phyloP scores from a whole-genome alignment of 345 rosid genomes.

The Microcos paniculata region DNA sequence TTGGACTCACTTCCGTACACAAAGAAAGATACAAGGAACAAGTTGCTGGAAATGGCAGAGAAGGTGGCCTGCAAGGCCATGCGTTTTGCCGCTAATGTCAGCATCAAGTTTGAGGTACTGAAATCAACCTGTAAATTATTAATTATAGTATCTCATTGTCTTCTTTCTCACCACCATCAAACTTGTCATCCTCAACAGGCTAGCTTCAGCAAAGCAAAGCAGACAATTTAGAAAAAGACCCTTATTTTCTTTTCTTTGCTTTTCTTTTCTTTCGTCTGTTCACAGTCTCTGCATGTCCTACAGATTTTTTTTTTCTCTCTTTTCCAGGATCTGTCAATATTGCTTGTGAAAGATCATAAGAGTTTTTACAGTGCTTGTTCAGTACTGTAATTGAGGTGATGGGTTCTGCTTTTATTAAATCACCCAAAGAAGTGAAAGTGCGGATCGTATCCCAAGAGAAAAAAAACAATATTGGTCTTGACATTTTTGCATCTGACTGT shows the following conservation, averaged over 20 bases:
- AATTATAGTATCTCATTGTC: not conserved
- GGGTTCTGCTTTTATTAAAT: not conserved
- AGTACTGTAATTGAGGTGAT: not conserved
- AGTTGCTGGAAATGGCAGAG: not conserved
- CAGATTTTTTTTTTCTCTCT: not conserved
- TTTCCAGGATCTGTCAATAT: not conserved
- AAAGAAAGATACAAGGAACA: not conserved
- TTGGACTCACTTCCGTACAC: not conserved
- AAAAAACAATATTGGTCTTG: not conserved
- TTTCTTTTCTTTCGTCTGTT: not conserved
- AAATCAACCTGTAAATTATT: not conserved
- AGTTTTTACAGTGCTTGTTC: not conserved
- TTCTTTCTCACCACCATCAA: not conserved
- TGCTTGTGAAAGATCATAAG: not conserved
- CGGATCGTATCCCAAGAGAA: not conserved
- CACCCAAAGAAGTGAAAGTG: too few species aligned
- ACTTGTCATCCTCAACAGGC: not conserved
- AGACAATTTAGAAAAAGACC: not conserved
- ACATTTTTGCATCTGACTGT: not conserved
- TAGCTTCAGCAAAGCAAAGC: not conserved
- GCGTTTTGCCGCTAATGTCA: not conserved
- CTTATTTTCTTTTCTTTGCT: not conserved
- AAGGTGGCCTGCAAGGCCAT: not conserved
- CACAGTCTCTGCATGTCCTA: too few species aligned
- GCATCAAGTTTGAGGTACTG: not conserved